These are phyloP conservation scores for Coniochaeta sp. DNA, from an alignment of 2,329 filamentous ascomycete species.

Conservation along the genomic window DNA sequence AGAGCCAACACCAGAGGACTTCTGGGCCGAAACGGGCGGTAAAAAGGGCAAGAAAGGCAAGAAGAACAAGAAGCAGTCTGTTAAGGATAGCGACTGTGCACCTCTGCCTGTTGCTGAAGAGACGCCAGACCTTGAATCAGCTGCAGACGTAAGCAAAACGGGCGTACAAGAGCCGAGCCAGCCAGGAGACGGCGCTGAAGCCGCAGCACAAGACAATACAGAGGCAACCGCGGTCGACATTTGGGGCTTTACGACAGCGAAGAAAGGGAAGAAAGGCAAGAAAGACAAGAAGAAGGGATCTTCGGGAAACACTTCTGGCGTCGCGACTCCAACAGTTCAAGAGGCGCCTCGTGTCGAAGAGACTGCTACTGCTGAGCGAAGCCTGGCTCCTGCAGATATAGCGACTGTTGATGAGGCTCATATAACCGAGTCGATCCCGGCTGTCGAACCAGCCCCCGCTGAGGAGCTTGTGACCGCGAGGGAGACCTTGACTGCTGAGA, in stretches of 20 bases:
- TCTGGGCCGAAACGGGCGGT: not conserved
- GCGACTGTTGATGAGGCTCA: not conserved
- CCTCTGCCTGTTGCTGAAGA: not conserved
- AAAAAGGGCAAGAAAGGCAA: slow-evolving; percentile 5
- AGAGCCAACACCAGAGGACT: not conserved
- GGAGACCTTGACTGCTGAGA: not conserved
- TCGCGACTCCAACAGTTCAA: not conserved
- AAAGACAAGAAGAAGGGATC: slow-evolving; percentile 23
- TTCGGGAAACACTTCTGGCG: slow-evolving; percentile 1
- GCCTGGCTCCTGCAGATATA: not conserved
- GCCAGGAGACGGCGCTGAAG: not conserved
- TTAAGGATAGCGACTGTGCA: not conserved
- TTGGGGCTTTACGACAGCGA: slow-evolving; percentile 10
- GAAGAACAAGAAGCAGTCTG: not conserved
- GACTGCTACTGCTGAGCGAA: not conserved
- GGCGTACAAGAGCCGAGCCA: not conserved
- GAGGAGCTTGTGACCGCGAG: not conserved
- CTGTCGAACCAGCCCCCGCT: not conserved
- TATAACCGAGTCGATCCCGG: not conserved
- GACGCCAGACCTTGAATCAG: not conserved
- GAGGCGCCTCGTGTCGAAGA: not conserved
- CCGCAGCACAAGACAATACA: not conserved
- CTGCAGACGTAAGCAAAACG: not conserved
- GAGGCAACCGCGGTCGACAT: slow-evolving; percentile 4
- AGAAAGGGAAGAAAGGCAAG: slow-evolving; percentile 22